phyloP scores from a whole-genome alignment of 1,284 basidiomycete species.

The Cryptococcus amylolentus region DNA sequence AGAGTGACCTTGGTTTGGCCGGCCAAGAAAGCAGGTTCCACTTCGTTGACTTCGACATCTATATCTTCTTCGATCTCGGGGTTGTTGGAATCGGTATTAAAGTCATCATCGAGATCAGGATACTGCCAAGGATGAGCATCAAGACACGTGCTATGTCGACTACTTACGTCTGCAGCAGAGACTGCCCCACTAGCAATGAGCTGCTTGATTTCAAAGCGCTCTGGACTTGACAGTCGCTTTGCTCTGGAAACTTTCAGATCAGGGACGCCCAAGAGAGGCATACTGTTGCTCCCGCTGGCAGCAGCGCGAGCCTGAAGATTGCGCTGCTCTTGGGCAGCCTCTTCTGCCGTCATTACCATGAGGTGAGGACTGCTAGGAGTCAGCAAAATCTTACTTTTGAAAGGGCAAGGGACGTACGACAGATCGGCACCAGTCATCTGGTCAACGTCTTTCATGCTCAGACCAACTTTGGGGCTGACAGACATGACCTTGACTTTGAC shows the following conservation, averaged over 20 bases:
- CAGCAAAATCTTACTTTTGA: not conserved
- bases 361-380: conserved; percentile 63
- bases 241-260: conserved; percentile 67
- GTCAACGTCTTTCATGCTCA: conserved; percentile 98
- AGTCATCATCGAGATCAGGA: conserved; percentile 91
- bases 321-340: conserved; percentile 73
- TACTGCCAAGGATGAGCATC: conserved; percentile 53
- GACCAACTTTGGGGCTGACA: conserved; percentile 69
- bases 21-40: conserved; percentile 92
- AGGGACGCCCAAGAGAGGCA: conserved; percentile 50
- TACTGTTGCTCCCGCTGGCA: conserved; percentile 56
- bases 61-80: conserved; percentile 91
- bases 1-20: conserved; percentile 94
- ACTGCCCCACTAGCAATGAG: conserved; percentile 93
- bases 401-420: conserved; percentile 20
- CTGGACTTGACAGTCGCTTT: conserved; percentile 90
- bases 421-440: conserved; percentile 85
- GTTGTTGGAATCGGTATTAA: conserved; percentile 68
- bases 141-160: not conserved
- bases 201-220: conserved; percentile 99
- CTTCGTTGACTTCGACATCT: conserved; percentile 94
- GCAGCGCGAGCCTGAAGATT: conserved; percentile 47
- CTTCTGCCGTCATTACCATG: conserved; percentile 86
- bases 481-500: conserved; percentile 98
- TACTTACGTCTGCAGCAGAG: conserved; percentile 68